Base-by-base conservation (phyloP, 441 rosid genomes). In the Melastoma candidum region DNA sequence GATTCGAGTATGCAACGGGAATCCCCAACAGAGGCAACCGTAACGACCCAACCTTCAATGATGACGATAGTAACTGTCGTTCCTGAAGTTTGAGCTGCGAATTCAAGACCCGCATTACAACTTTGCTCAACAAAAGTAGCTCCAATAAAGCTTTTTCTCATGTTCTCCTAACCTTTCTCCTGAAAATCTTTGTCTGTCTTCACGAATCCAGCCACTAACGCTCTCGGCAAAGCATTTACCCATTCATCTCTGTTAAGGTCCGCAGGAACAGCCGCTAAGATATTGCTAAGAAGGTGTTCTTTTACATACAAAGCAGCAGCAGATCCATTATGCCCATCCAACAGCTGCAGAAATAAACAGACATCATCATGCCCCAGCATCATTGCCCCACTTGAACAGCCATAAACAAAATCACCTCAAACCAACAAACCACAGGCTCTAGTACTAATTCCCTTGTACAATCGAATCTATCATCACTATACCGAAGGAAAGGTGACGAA, bases 21-120 rank as follows among this genome's bases (percentile, higher is more conserved):
- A 70, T 93, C 99, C 7, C 99, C 99, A 54, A 93, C 99, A 59
- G 99, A 93, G 65, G 97, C 99, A 67, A 87, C 99, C 46, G 93
- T 89, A 67, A 93, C 47, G 41, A 82, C 77, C 93, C 85, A 89
- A 63, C 97, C 96, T 73, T 93, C 99, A 53, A 89, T 79, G 61
- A 93, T 77, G 43, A 80, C 83, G 72, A 89, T 87, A 58, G 99
- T 87, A 62, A 89, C 97, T 7, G 99, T 87, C 13, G 97, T 93
- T 67, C 97, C 97, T 2, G 97, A 93, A 11, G 83, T 84, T 75
- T 76, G 81, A 11, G 94, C 99, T 94, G 82, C 58, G 41, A 32
- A 32, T 32, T 32, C 7, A 32, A 32, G 8, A 32, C 8, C 41
- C 5, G 5, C 41, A 32, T 32, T 2, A 4, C 5, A 4, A 4